Base-by-base conservation (phyloP, 2,329 filamentous ascomycete genomes). In the Penicillium concentricum region DNA sequence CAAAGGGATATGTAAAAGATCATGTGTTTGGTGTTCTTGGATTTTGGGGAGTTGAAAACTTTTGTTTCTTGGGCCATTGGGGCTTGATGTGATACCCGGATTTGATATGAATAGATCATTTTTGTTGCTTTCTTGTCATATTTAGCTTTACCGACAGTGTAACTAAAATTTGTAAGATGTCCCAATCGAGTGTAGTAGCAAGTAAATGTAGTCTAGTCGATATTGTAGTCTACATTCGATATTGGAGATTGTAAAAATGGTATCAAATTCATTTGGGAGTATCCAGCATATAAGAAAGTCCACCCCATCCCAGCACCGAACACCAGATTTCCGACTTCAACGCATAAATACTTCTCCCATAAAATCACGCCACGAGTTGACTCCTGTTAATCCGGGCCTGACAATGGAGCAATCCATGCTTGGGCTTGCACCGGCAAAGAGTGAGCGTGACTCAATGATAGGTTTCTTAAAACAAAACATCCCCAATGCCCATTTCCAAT, bases 81-180 rank as follows among this genome's bases (percentile, higher is more conserved):
- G 32, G 32, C 15, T 50, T 63, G 58, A 39, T 35, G 22, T 62
- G 59, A 64, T 65, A 62, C 62, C 62, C 60, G 44, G 48, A 43
- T 43, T 56, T 28, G 4, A 24, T 22, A 43, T 51, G 22, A 48
- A 43, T 54, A 15, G 9, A 48, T 24, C 20, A 26, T 24, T 42
- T 39, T n/a, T 28, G 53, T 56, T 56, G 60, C 30, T 24, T n/a
- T 34, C 15, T 41, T 60, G 57, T 61, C 55, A 60, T 10, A 32
- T 26, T 24, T 20, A 7, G 10, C 12, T 41, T 26, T 2, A 13
- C 16, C n/a, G 4, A 32, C 12, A 18, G 12, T 16, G 15, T 10
- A 4, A 32, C 1, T 45, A 12, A 22, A 16, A 1, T 22, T 32
- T 50, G 26, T 5, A 24, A 51, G 5, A 24, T 34, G 0, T n/a